Percentiles rank a stretch among this genome's conserved stretches.
phyloP scores from a whole-genome alignment of 257 asterid species.

The Cordia subcordata region DNA sequence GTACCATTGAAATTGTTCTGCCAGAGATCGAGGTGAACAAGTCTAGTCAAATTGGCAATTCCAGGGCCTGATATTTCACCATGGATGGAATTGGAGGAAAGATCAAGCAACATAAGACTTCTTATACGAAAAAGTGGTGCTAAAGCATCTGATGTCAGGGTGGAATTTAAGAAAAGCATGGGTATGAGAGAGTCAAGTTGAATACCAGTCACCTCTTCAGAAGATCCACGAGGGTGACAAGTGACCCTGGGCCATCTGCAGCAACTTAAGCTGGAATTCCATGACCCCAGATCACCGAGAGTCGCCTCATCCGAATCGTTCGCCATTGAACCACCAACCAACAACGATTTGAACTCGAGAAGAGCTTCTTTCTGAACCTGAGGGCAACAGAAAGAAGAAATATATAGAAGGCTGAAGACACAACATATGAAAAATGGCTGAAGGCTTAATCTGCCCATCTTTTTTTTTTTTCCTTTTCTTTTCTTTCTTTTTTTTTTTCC shows the following conservation, averaged over 20 bases:
- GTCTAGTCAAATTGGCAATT: slow-evolving; percentile 13
- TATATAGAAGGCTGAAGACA: background rate
- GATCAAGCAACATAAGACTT: background rate
- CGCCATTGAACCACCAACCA: too few species aligned
- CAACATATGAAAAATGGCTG: background rate
- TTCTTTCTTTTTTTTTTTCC: too few species aligned
- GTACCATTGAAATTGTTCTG: slow-evolving; percentile 21
- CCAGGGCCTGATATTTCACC: background rate
- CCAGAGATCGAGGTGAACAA: slow-evolving; percentile 22
- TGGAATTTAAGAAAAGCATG: too few species aligned
- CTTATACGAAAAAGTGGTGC: background rate
- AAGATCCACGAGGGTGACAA: background rate
- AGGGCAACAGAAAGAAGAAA: background rate
- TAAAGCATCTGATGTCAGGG: background rate
- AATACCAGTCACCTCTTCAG: background rate
- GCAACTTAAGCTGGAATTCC: background rate
- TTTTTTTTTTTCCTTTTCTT: too few species aligned
- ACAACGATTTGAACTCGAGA: background rate
- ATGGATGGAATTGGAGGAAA: background rate
- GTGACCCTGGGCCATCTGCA: background rate
- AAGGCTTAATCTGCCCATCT: too few species aligned
- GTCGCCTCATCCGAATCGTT: too few species aligned
- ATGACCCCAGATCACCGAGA: background rate
- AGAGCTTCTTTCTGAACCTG: background rate
- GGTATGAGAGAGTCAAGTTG: background rate